Evolutionary conservation across 1,284 basidiomycete genomes (phyloP).

Genomic region (Omphalotus olearius): DNA sequence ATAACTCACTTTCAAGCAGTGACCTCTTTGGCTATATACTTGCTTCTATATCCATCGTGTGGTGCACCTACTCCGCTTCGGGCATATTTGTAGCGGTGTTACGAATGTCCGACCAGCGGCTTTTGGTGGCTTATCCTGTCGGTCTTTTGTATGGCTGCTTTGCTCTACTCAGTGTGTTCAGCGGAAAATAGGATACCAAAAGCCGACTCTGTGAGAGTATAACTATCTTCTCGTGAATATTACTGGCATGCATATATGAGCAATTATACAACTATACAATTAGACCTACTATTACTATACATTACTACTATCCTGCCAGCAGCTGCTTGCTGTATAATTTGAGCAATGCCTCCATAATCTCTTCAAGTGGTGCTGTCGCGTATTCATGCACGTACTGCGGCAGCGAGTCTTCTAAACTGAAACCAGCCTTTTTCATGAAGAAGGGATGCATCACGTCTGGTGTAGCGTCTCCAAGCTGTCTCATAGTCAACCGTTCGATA

Average conservation of each 20-base stretch:
- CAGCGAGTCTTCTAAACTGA: constrained; percentile 75
- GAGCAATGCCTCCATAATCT: constrained; percentile 80
- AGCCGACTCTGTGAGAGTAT: too few relatives aligned
- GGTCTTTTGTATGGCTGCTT: constrained; percentile 91
- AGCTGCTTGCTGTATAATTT: constrained; percentile 81
- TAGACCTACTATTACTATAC: too few relatives aligned
- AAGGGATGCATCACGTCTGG: constrained; percentile 86
- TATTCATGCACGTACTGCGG: constrained; percentile 87
- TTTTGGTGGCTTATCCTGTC: constrained; percentile 92
- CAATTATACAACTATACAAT: too few relatives aligned
- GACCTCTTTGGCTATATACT: constrained; percentile 82
- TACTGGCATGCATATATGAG: too few relatives aligned
- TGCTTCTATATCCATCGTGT: constrained; percentile 77
- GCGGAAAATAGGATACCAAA: constrained; percentile 29
- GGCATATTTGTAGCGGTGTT: constrained; percentile 92
- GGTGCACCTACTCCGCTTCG: constrained; percentile 95
- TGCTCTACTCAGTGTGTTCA: constrained; percentile 83
- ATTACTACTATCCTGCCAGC: constrained; percentile 24
- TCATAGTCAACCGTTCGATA: constrained; percentile 75
- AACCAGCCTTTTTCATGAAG: constrained; percentile 80
- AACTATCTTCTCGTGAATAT: too few relatives aligned
- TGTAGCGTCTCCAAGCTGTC: constrained; percentile 82
- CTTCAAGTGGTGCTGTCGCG: constrained; percentile 77
- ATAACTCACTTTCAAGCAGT: constrained; percentile 33
- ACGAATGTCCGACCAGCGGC: constrained; percentile 88